Evolutionary conservation across 75 land plant species (phyloP).

Genomic region (Pseudotsuga menziesii): DNA sequence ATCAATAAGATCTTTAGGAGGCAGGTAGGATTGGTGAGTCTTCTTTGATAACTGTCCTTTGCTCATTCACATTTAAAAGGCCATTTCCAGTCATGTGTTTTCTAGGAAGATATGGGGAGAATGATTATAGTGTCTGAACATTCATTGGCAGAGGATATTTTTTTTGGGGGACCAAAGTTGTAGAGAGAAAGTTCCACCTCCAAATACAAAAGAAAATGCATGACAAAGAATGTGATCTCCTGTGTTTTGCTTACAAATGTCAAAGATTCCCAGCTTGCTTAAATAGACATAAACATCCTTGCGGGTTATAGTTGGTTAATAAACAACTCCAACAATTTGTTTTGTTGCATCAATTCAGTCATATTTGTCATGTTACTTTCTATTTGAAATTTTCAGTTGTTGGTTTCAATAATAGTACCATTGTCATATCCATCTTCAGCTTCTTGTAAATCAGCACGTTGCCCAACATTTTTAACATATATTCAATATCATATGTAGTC

Average conservation of each 20-base stretch:
- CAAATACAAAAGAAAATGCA: neutral
- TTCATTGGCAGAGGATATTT: neutral
- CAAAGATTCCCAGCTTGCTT: no score
- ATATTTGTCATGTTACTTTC: no score
- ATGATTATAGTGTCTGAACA: neutral
- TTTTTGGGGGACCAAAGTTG: neutral
- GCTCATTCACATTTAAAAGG: no score
- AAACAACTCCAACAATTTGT: no score
- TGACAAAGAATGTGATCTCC: neutral
- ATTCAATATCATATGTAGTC: neutral
- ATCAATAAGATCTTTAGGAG: no score
- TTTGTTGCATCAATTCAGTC: no score
- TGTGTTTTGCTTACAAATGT: no score
- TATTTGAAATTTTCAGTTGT: neutral
- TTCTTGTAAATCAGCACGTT: neutral
- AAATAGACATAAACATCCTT: no score
- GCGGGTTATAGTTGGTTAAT: no score
- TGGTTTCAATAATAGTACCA: neutral
- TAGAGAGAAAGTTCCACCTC: neutral
- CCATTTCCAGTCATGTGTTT: no score
- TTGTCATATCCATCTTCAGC: neutral
- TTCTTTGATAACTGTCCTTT: constrained; percentile 30
- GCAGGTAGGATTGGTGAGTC: no score
- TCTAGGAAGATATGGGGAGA: neutral
- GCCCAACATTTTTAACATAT: neutral